Evolutionary conservation across 1,284 basidiomycete genomes (phyloP), one percentile per base, ranked within the genome.

Genomic region (Tilletia horrida): DNA sequence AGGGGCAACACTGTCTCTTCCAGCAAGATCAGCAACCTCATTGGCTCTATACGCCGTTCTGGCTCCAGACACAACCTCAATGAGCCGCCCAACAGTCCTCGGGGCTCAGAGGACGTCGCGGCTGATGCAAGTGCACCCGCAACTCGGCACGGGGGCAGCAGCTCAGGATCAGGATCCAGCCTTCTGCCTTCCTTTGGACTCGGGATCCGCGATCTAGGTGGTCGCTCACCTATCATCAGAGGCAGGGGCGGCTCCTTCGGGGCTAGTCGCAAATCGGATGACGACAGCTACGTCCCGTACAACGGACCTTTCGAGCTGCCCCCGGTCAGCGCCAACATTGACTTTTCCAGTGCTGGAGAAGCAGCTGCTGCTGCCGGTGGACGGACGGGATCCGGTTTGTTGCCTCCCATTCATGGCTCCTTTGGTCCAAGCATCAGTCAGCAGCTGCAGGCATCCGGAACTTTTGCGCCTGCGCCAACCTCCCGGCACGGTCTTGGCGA

Each of bases 201-300:
- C 7, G 55, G 55, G 27, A 59, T 59, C 29, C 55, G 55, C 31
- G 55, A 59, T n/a, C 35, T 59, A 7, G 55, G 55, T 9, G 27
- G 25, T 13, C 23, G 27, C 6, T 35, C 55, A 8, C 2, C 31
- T 7, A 29, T 25, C 1, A 2, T 2, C 29, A 59, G 31, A 18
- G 55, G 55, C 29, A 35, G 31, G 3, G 55, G 29, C 2, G 31
- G 55, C 16, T 59, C 29, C 9, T 14, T 31, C 27, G 55, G 55
- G 8, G 31, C 25, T 35, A 11, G 31, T 18, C 55, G 27, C 27
- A 31, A 9, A 27, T 31, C 2, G 9, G 55, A 29, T 18, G 55
- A 59, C n/a, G 55, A 59, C 35, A 29, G 55, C 7, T 59, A 59
- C 35, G 55, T 59, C 13, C 29, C 55, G 3, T 59, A 59, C 55